Percentiles rank a stretch among this genome's conserved stretches.
phyloP scores from a whole-genome alignment of 1,284 basidiomycete genomes.

The Ceratobasidium sp. region DNA sequence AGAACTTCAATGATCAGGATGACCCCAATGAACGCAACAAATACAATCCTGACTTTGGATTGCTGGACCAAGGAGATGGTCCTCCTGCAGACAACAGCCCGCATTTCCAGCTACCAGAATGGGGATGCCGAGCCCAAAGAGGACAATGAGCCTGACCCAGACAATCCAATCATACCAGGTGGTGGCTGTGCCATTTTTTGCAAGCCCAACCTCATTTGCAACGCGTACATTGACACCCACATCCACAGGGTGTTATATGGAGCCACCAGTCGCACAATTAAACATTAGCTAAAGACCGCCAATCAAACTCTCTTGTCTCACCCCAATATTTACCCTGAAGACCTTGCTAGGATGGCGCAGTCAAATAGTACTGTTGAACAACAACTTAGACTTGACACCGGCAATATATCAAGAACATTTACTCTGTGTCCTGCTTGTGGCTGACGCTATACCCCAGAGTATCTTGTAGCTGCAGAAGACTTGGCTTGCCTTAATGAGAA shows the following conservation, averaged over 20 bases:
- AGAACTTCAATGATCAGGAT: too few species aligned
- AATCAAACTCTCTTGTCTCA: background rate
- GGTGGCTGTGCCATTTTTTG: background rate
- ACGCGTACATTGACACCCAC: slow-evolving; percentile 24
- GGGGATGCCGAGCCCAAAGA: too few species aligned
- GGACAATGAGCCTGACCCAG: too few species aligned
- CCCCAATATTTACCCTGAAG: background rate
- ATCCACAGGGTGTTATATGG: slow-evolving; percentile 8
- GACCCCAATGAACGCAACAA: too few species aligned
- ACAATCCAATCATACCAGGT: too few species aligned
- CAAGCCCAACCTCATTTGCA: slow-evolving; percentile 7
- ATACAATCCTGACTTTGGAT: too few species aligned
- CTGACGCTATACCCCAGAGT: background rate
- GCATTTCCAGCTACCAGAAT: too few species aligned
- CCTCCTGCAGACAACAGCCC: too few species aligned
- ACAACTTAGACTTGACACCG: slow-evolving; percentile 2
- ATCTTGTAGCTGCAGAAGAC: background rate
- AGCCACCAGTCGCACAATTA: background rate
- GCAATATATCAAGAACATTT: background rate
- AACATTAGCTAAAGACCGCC: slow-evolving; percentile 14
- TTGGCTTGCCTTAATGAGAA: background rate
- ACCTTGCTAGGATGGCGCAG: slow-evolving; percentile 14
- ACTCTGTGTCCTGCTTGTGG: slow-evolving; percentile 21
- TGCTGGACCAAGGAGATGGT: too few species aligned
- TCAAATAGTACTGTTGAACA: slow-evolving; percentile 22